Base-by-base conservation (phyloP, 805 yeast species). In the Zygoascus biomembranicola region DNA sequence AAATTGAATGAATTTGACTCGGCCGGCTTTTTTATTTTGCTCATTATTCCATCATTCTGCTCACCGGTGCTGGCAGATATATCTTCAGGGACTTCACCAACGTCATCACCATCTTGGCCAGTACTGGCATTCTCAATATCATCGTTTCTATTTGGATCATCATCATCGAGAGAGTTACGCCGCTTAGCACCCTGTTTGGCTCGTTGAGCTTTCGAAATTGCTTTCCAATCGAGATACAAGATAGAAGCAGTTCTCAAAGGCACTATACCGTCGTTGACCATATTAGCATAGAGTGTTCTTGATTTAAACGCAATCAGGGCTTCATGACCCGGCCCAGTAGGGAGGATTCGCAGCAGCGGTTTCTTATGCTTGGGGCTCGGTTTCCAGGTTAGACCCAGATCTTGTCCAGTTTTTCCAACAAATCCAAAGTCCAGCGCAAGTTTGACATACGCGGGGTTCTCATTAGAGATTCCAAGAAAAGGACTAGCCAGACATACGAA, bases 401-500 rank as follows among this genome's bases (percentile, higher is more conserved):
- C 99, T 60, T 88, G 84, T 5, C 99, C 99, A 0, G 97, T 87
- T 57, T 80, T 79, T 3, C 99, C 99, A n/a, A 90, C 83, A 20
- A 90, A 75, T 0, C 99, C 99, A 37, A 90, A 77, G 70, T 84
- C 88, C 11, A 94, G 73, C 0, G 94, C 96, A 49, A 90, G 65
- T 55, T 90, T 87, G 13, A 92, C 86, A 65, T 86, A 88, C 2
- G 80, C 78, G 0, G 98, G 97, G 65, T 88, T 87, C 58, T 94
- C 99, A 55, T 86, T 82, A 18, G 87, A 79, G 1, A 94, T 82
- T 0, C 99, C 99, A 13, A 94, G 71, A 62, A 89, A 75, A 0
- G 99, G 99, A 3, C 95, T 79, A 0, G 99, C 97, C 60, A 94
- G 60, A 0, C 94, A 76, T 35, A 94, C 76, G 62, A 90, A 88